phyloP scores from a whole-genome alignment of 1,284 basidiomycete genomes.

The Tremellales sp. region DNA sequence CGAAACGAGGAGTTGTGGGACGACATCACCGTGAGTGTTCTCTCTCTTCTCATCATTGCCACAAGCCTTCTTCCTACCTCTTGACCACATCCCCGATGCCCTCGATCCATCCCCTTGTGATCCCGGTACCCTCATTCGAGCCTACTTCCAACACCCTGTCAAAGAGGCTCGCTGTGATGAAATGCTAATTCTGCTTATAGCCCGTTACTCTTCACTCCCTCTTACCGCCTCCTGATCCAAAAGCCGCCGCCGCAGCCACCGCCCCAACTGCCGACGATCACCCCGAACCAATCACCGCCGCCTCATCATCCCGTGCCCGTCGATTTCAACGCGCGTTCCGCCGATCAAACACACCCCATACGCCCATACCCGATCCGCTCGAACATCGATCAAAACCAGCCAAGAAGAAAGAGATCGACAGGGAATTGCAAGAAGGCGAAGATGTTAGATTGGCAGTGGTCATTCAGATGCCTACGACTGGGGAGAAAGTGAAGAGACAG shows the following conservation, averaged over 20 bases:
- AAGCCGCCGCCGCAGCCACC: background rate
- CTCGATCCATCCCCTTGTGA: too few relatives aligned
- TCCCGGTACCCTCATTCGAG: too few relatives aligned
- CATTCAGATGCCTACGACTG: slow-evolving; percentile 31
- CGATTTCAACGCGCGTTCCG: slow-evolving; percentile 2
- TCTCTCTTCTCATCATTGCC: too few relatives aligned
- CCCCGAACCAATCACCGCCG: background rate
- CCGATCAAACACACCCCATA: background rate
- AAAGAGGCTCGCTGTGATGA: background rate
- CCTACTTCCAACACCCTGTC: too few relatives aligned
- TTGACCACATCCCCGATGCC: too few relatives aligned
- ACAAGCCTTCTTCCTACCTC: too few relatives aligned
- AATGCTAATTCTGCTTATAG: background rate
- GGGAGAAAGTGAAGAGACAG: slow-evolving; percentile 1
- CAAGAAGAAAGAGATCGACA: slow-evolving; percentile 9
- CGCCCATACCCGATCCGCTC: background rate
- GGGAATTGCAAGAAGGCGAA: slow-evolving; percentile 21
- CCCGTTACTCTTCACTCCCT: slow-evolving; percentile 8
- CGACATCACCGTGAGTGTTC: background rate
- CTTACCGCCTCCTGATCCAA: background rate
- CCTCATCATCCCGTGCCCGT: background rate
- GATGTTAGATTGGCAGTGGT: slow-evolving; percentile 31
- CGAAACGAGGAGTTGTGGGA: slow-evolving; percentile 7
- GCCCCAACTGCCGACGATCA: background rate
- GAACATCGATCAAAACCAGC: background rate